These are phyloP conservation scores for Neopestalotiopsis sp. DNA, from an alignment of 2,329 filamentous ascomycete genomes.

Conservation along the genomic window DNA sequence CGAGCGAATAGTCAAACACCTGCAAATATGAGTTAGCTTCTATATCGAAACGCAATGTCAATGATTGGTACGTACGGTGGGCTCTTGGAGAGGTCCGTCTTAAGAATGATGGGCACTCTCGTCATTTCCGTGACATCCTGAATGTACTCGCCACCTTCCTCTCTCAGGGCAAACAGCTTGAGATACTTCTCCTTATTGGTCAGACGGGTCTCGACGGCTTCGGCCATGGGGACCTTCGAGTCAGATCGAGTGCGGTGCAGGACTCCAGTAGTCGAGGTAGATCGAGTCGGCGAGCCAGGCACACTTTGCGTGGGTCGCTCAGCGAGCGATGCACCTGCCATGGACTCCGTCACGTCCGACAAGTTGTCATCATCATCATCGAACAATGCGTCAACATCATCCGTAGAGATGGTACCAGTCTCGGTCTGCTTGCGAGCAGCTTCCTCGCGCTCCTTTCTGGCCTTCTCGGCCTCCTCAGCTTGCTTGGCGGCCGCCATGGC, in stretches of 20 bases:
- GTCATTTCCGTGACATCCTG: constrained; percentile 99
- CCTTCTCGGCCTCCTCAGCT: constrained; percentile 81
- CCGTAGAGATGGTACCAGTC: constrained; percentile 90
- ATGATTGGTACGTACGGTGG: constrained; percentile 80
- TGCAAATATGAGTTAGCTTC: constrained; percentile 46
- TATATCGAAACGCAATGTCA: background rate
- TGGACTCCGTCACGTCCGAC: constrained; percentile 87
- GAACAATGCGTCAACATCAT: constrained; percentile 94
- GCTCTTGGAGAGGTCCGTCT: constrained; percentile 98
- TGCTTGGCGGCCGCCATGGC: constrained; percentile 79
- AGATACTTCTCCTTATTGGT: constrained; percentile 97
- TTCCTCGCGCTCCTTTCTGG: constrained; percentile 86
- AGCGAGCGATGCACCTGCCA: constrained; percentile 86
- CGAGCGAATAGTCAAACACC: constrained; percentile 71
- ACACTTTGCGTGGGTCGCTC: constrained; percentile 96
- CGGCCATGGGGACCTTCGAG: constrained; percentile 81
- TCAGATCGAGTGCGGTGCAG: constrained; percentile 92
- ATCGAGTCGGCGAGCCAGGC: constrained; percentile 85
- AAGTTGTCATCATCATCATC: constrained; percentile 90
- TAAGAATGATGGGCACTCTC: constrained; percentile 94
- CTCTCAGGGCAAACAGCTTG: constrained; percentile 84
- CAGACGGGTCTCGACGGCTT: constrained; percentile 79
- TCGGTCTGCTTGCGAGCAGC: constrained; percentile 92
- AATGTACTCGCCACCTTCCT: constrained; percentile 94
- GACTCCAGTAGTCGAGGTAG: constrained; percentile 68